Conservation (phyloP, 2,329 filamentous ascomycete genomes). For the Arthrobotrys conoides region DNA sequence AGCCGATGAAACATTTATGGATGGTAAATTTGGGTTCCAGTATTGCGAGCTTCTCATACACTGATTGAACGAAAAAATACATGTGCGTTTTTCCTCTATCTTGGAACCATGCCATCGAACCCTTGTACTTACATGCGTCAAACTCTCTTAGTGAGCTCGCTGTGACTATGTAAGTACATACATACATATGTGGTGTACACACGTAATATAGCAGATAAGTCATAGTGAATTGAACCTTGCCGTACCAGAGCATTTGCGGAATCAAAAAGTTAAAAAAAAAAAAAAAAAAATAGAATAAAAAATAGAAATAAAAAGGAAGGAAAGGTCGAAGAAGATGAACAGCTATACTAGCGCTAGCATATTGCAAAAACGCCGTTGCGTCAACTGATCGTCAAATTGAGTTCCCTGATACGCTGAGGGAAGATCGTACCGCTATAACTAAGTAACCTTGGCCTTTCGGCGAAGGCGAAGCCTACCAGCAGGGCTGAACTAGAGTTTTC, state of each 20-base stretch:
- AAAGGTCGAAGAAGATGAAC: background rate
- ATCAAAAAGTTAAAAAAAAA: slow-evolving; percentile 16
- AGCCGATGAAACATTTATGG: slow-evolving; percentile 50
- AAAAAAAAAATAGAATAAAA: slow-evolving; percentile 27
- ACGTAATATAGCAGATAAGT: slow-evolving; percentile 25
- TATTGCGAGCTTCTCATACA: background rate
- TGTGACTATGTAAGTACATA: slow-evolving; percentile 25
- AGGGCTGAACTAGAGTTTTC: slow-evolving; percentile 60
- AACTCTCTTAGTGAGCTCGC: slow-evolving; percentile 17
- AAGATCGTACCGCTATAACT: slow-evolving; percentile 50
- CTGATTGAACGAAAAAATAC: background rate
- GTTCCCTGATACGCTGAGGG: slow-evolving; percentile 53
- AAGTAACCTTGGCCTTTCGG: slow-evolving; percentile 61
- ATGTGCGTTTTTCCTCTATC: background rate
- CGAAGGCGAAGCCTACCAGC: slow-evolving; percentile 59
- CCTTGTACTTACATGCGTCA: slow-evolving; percentile 11
- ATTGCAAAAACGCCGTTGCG: slow-evolving; percentile 42
- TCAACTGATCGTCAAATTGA: slow-evolving; percentile 58
- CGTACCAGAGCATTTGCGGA: background rate
- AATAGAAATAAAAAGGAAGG: background rate
- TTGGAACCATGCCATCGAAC: slow-evolving; percentile 13
- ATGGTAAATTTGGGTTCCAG: slow-evolving; percentile 33
- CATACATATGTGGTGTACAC: too few relatives aligned
- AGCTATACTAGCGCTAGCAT: background rate
- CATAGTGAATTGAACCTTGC: slow-evolving; percentile 13